phyloP scores from a whole-genome alignment of 2,329 filamentous ascomycete genomes.

The Paraconiothyrium brasiliense region DNA sequence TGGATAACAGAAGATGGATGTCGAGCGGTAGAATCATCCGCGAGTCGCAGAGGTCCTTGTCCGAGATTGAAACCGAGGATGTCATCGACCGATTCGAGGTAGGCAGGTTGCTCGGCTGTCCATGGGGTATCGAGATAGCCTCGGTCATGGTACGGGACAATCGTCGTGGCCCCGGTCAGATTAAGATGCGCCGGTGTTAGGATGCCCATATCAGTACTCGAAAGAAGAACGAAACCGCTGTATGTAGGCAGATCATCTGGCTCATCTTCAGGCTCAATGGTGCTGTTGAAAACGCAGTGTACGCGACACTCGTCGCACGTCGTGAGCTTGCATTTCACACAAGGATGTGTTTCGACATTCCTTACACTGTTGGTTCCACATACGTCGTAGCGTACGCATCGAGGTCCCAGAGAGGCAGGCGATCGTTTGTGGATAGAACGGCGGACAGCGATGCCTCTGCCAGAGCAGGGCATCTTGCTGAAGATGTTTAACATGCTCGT shows the following conservation, averaged over 20 bases:
- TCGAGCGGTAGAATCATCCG: slow-evolving; percentile 29
- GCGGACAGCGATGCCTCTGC: slow-evolving; percentile 37
- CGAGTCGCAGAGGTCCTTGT: slow-evolving; percentile 23
- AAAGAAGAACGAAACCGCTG: slow-evolving; percentile 42
- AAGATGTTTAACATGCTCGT: slow-evolving; percentile 40
- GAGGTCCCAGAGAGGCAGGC: slow-evolving; percentile 30
- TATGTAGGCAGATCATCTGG: slow-evolving; percentile 42
- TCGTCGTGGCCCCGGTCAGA: not conserved
- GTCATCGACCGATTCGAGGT: slow-evolving; percentile 36
- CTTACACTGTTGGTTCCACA: slow-evolving; percentile 29
- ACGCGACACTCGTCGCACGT: slow-evolving; percentile 49
- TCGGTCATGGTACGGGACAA: slow-evolving; percentile 35
- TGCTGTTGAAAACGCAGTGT: slow-evolving; percentile 46
- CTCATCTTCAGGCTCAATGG: slow-evolving; percentile 34
- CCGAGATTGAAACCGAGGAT: slow-evolving; percentile 41
- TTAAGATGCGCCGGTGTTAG: slow-evolving; percentile 39
- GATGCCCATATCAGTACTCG: slow-evolving; percentile 37
- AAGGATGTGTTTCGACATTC: slow-evolving; percentile 33
- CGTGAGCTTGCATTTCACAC: slow-evolving; percentile 35
- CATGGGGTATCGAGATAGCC: slow-evolving; percentile 44
- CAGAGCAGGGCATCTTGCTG: slow-evolving; percentile 38
- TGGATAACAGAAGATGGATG: slow-evolving; percentile 39
- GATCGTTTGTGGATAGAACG: slow-evolving; percentile 34
- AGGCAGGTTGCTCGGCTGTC: slow-evolving; percentile 25
- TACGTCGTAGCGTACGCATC: slow-evolving; percentile 33